phyloP scores from a whole-genome alignment of 2,329 filamentous ascomycete species.

The Fusarium nygamai region DNA sequence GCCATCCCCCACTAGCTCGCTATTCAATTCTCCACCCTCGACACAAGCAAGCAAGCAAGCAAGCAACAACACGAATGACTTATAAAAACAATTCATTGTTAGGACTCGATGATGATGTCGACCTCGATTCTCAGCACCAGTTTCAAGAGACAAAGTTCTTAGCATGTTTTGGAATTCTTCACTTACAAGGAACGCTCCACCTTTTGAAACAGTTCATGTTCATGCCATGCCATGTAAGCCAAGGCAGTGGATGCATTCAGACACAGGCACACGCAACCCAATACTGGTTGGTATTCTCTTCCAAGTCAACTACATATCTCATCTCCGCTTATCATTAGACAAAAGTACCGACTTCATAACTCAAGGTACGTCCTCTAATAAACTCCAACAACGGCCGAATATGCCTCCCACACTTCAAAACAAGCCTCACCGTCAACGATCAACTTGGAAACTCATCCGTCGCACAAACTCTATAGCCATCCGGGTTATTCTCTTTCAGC shows the following conservation, averaged over 20 bases:
- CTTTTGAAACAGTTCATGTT: constrained; percentile 36
- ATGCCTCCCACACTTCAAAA: constrained; percentile 1
- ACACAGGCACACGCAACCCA: not conserved
- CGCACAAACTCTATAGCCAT: constrained; percentile 8
- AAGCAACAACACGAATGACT: constrained; percentile 11
- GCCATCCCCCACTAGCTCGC: constrained; percentile 27
- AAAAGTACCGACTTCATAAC: not conserved
- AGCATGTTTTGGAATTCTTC: not conserved
- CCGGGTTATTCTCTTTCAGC: constrained; percentile 35
- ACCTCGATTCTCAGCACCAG: not conserved
- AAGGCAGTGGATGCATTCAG: constrained; percentile 28
- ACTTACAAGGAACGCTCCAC: not conserved
- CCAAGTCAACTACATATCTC: not conserved
- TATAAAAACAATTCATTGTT: not conserved
- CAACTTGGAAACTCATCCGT: not conserved
- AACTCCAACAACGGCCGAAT: constrained; percentile 5
- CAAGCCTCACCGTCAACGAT: constrained; percentile 28
- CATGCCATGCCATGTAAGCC: constrained; percentile 27
- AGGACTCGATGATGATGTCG: constrained; percentile 2
- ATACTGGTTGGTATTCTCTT: not conserved
- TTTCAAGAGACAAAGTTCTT: not conserved
- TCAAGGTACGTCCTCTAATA: not conserved
- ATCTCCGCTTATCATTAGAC: not conserved
- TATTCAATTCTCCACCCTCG: constrained; percentile 8
- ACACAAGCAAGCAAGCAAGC: not conserved